phyloP scores from a whole-genome alignment of 768 basidiomycete species.

The Lanmaoa pseudosensibilis region DNA sequence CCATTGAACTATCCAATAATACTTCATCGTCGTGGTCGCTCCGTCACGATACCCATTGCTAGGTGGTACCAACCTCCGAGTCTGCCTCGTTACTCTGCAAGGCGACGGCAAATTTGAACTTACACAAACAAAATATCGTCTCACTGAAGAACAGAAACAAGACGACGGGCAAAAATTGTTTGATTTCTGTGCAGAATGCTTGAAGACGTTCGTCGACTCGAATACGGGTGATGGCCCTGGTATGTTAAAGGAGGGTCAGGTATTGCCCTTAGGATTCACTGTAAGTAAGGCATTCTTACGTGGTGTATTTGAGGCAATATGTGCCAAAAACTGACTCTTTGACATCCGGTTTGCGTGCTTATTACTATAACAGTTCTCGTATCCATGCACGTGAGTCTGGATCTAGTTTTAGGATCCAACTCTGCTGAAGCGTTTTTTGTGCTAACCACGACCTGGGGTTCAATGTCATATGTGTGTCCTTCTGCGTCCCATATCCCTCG shows the following conservation, averaged over 20 bases:
- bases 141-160: slow-evolving; percentile 97
- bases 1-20: background rate
- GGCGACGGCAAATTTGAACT: slow-evolving; percentile 97
- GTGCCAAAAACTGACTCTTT: background rate
- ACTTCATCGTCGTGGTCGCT: background rate
- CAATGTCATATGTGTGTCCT: background rate
- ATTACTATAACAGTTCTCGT: slow-evolving; percentile 72
- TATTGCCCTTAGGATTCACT: slow-evolving; percentile 89
- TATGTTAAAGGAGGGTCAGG: slow-evolving; percentile 49
- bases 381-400: slow-evolving; percentile 80
- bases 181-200: slow-evolving; percentile 95
- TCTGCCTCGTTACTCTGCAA: slow-evolving; percentile 90
- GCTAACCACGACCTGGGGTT: background rate
- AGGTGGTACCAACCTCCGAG: slow-evolving; percentile 98
- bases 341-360: background rate
- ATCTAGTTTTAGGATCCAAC: background rate
- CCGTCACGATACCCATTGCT: background rate
- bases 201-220: slow-evolving; percentile 83
- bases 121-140: slow-evolving; percentile 94
- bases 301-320: background rate
- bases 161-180: slow-evolving; percentile 95
- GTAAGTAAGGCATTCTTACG: slow-evolving; percentile 47
- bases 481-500: background rate
- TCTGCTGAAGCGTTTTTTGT: background rate
- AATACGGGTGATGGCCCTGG: slow-evolving; percentile 57